A percentile compares a stretch with the other conserved stretches of the same genome.
Evolutionary conservation across 2,329 filamentous ascomycete genomes (phyloP).

Genomic region (Lachnellula hyalina): DNA sequence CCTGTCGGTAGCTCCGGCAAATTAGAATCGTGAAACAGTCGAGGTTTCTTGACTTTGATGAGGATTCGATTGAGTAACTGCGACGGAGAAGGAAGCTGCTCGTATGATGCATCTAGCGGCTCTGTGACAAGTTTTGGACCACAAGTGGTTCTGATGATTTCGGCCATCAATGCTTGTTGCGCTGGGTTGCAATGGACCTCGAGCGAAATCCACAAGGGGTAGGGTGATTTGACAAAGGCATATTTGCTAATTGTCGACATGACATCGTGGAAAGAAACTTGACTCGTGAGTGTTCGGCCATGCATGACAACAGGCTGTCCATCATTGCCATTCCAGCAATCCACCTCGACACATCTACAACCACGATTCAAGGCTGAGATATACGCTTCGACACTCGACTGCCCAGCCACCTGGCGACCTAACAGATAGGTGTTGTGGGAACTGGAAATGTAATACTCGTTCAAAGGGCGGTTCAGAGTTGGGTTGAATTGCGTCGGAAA

Average conservation of each 20-base stretch:
- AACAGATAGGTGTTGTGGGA: constrained; percentile 98
- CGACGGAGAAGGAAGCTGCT: constrained; percentile 75
- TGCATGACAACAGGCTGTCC: constrained; percentile 87
- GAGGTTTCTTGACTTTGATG: constrained; percentile 88
- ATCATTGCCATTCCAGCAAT: constrained; percentile 93
- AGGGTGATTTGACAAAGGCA: constrained; percentile 81
- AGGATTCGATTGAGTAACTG: constrained; percentile 79
- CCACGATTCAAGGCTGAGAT: constrained; percentile 82
- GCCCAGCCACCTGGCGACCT: constrained; percentile 81
- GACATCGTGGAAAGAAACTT: constrained; percentile 85
- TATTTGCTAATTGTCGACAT: constrained; percentile 93
- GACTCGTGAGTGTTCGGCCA: constrained; percentile 80
- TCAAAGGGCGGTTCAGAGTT: constrained; percentile 72
- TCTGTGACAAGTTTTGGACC: constrained; percentile 72
- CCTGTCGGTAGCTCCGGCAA: constrained; percentile 43
- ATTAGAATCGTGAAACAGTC: constrained; percentile 31
- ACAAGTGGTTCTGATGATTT: constrained; percentile 81
- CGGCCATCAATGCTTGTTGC: constrained; percentile 84
- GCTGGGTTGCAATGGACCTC: constrained; percentile 85
- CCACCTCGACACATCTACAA: constrained; percentile 93
- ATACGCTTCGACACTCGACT: constrained; percentile 92
- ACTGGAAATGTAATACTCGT: constrained; percentile 97
- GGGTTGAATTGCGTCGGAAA: constrained; percentile 51
- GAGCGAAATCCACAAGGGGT: constrained; percentile 88
- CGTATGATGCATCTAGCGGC: constrained; percentile 62